Evolutionary conservation across 1,284 basidiomycete genomes (phyloP), one percentile per base, ranked within the genome.

Genomic region (Amylostereum areolatum): DNA sequence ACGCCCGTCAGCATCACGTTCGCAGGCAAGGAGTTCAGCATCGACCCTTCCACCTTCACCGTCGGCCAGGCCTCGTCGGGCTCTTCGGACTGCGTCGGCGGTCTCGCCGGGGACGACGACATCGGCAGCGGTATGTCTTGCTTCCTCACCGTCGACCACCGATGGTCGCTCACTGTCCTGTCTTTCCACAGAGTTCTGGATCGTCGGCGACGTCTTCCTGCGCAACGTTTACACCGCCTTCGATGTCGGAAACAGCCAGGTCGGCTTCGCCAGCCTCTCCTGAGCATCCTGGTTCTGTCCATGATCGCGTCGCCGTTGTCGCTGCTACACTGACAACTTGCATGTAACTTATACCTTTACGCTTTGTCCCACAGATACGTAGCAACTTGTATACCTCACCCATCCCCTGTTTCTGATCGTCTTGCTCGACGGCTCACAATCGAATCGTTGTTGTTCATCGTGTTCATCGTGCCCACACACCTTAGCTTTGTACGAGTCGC

Each of bases 141-240:
- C 18, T 18, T 18, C 18, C 18, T 18, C 18, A 18, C 18, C 18
- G 18, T 18, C 18, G 18, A 18, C 18, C 18, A 18, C 18, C 18
- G 18, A 18, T 18, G 18, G 18, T 18, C 18, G 18, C 8, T 1
- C 18, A 18, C 18, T 18, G 18, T 18, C 18, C 18, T 18, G 46
- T 36, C 33, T 46, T 7, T 27, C 25, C 11, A 8, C 45, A 49
- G 53, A 32, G 4, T 57, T 63, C 49, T 66, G 61, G 62, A 50
- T 66, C 32, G 50, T 66, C 8, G 64, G 65, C 2, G 63, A 65
- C 44, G 53, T 55, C 44, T 64, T 62, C 51, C 44, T 63, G 47
- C 53, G 47, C 48, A 56, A 58, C 32, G 53, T 58, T 6, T 59
- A 59, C 53, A 56, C 51, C 2, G 46, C 44, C 4, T 62, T 57